Base-by-base conservation (phyloP, 192 early-diverging fungal species). In the Lobosporangium transversale region DNA sequence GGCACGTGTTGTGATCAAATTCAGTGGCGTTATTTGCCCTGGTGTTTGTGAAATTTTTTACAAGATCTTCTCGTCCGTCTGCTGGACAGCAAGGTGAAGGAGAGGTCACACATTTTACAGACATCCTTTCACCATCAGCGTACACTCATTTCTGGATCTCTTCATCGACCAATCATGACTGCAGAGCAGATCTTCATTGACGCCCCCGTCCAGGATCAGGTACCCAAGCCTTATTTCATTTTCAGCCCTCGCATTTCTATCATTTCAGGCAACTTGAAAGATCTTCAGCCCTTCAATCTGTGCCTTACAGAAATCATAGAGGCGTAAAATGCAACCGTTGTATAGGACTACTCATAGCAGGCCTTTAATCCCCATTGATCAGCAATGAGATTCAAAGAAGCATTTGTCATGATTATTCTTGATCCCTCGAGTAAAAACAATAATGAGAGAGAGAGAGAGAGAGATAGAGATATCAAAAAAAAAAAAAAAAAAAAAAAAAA, bases 141-240 rank as follows among this genome's bases (percentile, higher is more conserved):
- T 30, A 5, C 53, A 35, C 33, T 36, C 6, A 17, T 54, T 36
- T n/a, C 20, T 15, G 10, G 3, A 36, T 20, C 53, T 29, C 26
- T 21, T 35, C 33, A 17, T 20, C 9, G 6, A 4, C 4, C 15
- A 11, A 53, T 54, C 53, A 54, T 54, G 53, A 36, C 53, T 21
- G 14, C 53, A 20, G 53, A 54, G 33, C 53, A 54, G 53, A 64
- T 64, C 62, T 64, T 64, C 27, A 64, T 64, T 37, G 62, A 64
- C 49, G 62, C 62, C 12, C 62, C 62, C 37, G 26, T 64, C 23
- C 62, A 64, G 26, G 62, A 64, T 23, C 62, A 64, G 62, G 62
- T 64, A 64, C 58, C 9, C 7, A 20, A 11, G 8, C 31, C 9
- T 36, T 32, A 48, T 43, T 18, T 2, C 30, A 29, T 23, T 26